These are phyloP conservation scores for Teunomyces pallodes DNA, from an alignment of 805 yeast species.

Conservation along the genomic window DNA sequence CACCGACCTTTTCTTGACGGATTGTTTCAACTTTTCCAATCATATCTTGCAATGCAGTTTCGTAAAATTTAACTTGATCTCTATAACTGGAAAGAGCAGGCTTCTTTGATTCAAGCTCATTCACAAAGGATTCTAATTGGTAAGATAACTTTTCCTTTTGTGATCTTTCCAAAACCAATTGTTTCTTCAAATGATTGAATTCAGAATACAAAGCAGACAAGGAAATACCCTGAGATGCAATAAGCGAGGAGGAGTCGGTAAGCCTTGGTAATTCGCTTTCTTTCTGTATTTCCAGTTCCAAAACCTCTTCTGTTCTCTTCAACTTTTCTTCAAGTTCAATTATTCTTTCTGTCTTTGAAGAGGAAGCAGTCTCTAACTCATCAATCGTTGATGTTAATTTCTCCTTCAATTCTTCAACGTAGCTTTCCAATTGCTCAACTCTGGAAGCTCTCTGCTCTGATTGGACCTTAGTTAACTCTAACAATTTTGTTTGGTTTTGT, in stretches of 20 bases:
- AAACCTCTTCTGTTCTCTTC: slow-evolving; percentile 39
- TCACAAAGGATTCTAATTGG: slow-evolving; percentile 68
- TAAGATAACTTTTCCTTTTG: slow-evolving; percentile 67
- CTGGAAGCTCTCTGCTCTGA: slow-evolving; percentile 52
- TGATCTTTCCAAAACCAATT: slow-evolving; percentile 64
- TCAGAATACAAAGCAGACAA: slow-evolving; percentile 66
- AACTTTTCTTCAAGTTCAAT: slow-evolving; percentile 37
- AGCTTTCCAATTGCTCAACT: slow-evolving; percentile 50
- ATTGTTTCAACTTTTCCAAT: slow-evolving; percentile 51
- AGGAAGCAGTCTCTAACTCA: slow-evolving; percentile 33
- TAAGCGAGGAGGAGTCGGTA: slow-evolving; percentile 55
- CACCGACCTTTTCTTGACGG: slow-evolving; percentile 48
- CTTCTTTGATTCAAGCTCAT: slow-evolving; percentile 73
- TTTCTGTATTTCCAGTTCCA: slow-evolving; percentile 37
- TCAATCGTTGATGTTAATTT: slow-evolving; percentile 36
- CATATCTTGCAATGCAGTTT: slow-evolving; percentile 53
- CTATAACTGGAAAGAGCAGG: slow-evolving; percentile 72
- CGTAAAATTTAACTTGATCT: slow-evolving; percentile 54
- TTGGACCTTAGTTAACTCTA: slow-evolving; percentile 53
- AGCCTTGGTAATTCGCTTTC: slow-evolving; percentile 42
- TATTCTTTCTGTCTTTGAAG: slow-evolving; percentile 34
- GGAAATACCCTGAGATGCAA: slow-evolving; percentile 52
- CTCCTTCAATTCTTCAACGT: slow-evolving; percentile 39
- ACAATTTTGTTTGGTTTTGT: slow-evolving; percentile 56
- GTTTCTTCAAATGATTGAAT: slow-evolving; percentile 60